phyloP scores from a whole-genome alignment of 305 asterid genomes.

The Fraxinus sp. region DNA sequence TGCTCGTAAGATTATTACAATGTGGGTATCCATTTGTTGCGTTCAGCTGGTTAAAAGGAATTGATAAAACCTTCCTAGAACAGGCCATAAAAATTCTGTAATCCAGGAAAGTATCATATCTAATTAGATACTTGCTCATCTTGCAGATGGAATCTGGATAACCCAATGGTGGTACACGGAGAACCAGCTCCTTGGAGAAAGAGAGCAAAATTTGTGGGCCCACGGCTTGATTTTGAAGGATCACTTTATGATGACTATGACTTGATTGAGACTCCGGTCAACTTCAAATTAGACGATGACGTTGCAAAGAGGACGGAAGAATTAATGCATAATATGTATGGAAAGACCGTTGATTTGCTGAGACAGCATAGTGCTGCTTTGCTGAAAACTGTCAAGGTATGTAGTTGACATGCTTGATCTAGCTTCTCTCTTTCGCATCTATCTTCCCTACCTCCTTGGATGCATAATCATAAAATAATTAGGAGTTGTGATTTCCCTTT shows the following conservation, averaged over 20 bases:
- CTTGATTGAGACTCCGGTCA: slow-evolving; percentile 72
- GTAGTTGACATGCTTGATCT: slow-evolving; percentile 1
- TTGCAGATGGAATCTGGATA: slow-evolving; percentile 85
- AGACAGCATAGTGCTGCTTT: slow-evolving; percentile 79
- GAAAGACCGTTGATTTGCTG: slow-evolving; percentile 65
- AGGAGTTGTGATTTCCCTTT: not conserved
- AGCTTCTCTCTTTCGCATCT: not conserved
- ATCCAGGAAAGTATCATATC: not conserved
- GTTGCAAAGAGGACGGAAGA: slow-evolving; percentile 74
- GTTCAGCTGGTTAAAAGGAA: not conserved
- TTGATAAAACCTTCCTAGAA: not conserved
- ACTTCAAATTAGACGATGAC: slow-evolving; percentile 80
- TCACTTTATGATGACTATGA: slow-evolving; percentile 77
- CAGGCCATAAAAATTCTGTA: not conserved
- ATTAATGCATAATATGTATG: slow-evolving; percentile 65
- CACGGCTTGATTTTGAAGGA: slow-evolving; percentile 90
- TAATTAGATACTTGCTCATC: slow-evolving; percentile 9
- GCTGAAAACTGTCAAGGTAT: slow-evolving; percentile 83
- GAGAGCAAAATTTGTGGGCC: slow-evolving; percentile 68
- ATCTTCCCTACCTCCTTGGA: not conserved
- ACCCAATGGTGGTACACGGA: slow-evolving; percentile 85
- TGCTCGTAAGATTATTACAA: slow-evolving; percentile 89
- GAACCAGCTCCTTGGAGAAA: slow-evolving; percentile 95
- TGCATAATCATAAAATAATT: slow-evolving; percentile 3
- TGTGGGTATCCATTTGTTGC: slow-evolving; percentile 45